Evolutionary conservation across 306 rosid species (phyloP), one percentile per base, ranked within the genome.

Genomic region (Hylodesmum podocarpum): DNA sequence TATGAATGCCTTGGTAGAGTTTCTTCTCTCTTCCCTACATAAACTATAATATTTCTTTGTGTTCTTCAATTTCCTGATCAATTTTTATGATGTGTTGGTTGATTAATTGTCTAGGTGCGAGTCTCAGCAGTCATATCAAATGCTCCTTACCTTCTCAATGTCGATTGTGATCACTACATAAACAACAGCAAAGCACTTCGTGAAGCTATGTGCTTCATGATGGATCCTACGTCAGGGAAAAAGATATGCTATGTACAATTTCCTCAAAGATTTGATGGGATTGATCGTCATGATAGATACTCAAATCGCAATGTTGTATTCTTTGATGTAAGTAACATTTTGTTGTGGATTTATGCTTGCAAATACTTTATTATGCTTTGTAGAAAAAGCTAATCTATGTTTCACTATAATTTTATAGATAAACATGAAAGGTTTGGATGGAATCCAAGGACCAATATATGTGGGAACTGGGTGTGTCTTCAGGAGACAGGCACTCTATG

Each of bases 401-500:
- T 78, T 40, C 53, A 64, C 44, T 73, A 29, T 65, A 27, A 51
- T 58, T 24, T 27, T 75, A 39, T 80, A 89, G 98, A 91, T 93
- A 85, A 93, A 93, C 78, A 91, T 93, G 98, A 93, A 93, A 86
- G 98, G 98, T 57, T 83, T 93, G 61, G 98, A 93, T 44, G 98
- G 98, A 18, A 93, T 93, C 70, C 98, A 93, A 87, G 98, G 98
- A 67, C 98, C 98, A 18, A 91, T 93, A 37, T 93, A 93, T 44
- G 98, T 93, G 2, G 98, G 98, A 77, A 93, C 98, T 46, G 98
- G 98, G 58, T 91, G 98, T 36, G 97, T 93, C 57, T 93, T 93
- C 78, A 83, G 98, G 83, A 86, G 98, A 92, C 97, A 91, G 75
- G 98, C 98, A 24, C 97, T 93, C 5, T 93, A 93, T 21, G 98